These are phyloP conservation scores for Mesembryanthemum crystallinum DNA, from an alignment of 148 eudicot genomes.

Conservation along the genomic window DNA sequence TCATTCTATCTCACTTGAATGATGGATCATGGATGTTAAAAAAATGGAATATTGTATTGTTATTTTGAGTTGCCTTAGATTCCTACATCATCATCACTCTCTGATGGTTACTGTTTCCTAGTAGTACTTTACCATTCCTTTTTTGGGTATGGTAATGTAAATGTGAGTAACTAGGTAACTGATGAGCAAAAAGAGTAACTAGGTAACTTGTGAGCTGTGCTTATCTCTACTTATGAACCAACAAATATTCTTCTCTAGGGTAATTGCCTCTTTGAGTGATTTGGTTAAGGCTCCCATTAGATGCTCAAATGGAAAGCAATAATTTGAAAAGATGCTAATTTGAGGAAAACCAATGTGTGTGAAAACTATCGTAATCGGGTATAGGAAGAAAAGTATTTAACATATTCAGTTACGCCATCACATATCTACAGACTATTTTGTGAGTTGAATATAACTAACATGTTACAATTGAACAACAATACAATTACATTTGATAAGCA, in stretches of 20 bases:
- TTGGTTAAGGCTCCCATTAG: too few species aligned
- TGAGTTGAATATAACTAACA: too few species aligned
- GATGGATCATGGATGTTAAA: slow-evolving; percentile 6
- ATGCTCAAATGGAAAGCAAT: too few species aligned
- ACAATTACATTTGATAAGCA: too few species aligned
- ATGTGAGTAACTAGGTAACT: background rate
- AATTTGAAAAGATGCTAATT: too few species aligned
- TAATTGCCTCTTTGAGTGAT: background rate
- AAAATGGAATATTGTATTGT: background rate
- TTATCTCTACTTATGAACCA: background rate
- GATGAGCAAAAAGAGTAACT: background rate
- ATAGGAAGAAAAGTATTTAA: too few species aligned
- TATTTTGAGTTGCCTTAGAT: slow-evolving; percentile 23
- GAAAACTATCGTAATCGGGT: too few species aligned
- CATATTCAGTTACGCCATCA: too few species aligned
- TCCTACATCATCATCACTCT: slow-evolving; percentile 39
- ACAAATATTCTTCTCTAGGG: background rate
- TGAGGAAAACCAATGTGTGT: too few species aligned
- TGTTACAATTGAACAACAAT: too few species aligned
- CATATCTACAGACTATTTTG: too few species aligned
- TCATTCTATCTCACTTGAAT: background rate
- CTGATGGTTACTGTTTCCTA: slow-evolving; percentile 24
- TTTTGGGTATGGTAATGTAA: slow-evolving; percentile 4
- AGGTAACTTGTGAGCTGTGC: background rate
- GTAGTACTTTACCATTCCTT: slow-evolving; percentile 20